Percentiles rank a stretch among this genome's conserved stretches.
phyloP scores from a whole-genome alignment of 2,329 filamentous ascomycete genomes.

The Phoma sp. region DNA sequence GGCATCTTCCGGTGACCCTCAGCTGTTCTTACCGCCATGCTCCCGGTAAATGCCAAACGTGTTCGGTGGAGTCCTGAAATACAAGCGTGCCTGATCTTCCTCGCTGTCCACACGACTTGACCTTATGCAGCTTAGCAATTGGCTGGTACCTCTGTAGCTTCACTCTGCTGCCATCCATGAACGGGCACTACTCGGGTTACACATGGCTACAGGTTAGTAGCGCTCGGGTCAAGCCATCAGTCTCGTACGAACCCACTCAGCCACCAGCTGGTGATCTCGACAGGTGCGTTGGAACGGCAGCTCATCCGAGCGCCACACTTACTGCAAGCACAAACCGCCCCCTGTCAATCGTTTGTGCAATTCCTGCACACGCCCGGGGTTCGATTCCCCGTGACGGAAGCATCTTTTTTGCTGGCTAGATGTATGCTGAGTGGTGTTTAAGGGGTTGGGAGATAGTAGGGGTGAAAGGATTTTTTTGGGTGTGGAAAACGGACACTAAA shows the following conservation, averaged over 20 bases:
- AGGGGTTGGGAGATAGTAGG: too few relatives aligned
- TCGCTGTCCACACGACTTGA: constrained; percentile 18
- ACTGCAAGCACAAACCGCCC: neutral
- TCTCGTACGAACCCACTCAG: constrained; percentile 25
- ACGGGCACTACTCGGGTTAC: constrained; percentile 27
- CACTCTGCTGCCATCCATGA: constrained; percentile 18
- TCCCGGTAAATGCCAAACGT: constrained; percentile 25
- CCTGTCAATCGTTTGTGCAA: constrained; percentile 1
- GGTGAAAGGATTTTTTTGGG: too few relatives aligned
- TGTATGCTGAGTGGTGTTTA: too few relatives aligned
- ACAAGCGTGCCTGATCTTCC: constrained; percentile 32
- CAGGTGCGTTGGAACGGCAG: constrained; percentile 14
- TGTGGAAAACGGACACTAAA: too few relatives aligned
- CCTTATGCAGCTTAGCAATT: constrained; percentile 22
- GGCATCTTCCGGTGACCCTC: constrained; percentile 10
- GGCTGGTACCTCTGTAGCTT: constrained; percentile 23
- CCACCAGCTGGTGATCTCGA: constrained; percentile 11
- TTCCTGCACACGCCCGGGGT: constrained; percentile 4
- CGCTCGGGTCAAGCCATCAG: constrained; percentile 13
- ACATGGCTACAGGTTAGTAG: constrained; percentile 8
- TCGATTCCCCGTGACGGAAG: constrained; percentile 13
- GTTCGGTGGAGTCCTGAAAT: constrained; percentile 29
- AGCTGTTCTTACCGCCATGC: constrained; percentile 4
- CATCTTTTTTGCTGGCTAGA: neutral
- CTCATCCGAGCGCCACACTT: constrained; percentile 17